These are phyloP conservation scores for Lotmaria passim DNA, from an alignment of 208 protist genomes.

Conservation along the genomic window DNA sequence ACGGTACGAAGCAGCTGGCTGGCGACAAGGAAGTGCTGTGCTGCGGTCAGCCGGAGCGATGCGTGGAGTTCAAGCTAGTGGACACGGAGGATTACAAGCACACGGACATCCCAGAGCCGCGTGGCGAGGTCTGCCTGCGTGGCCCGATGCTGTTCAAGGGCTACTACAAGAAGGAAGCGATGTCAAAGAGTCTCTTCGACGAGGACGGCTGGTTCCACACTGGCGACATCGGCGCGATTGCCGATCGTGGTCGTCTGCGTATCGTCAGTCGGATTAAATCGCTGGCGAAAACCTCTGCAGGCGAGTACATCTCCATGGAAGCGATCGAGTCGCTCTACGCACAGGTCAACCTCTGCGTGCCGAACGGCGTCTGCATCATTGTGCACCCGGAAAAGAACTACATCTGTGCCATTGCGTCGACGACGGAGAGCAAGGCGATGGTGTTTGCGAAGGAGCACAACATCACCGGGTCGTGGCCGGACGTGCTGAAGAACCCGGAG, in stretches of 20 bases:
- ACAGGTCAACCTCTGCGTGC: constrained; percentile 47
- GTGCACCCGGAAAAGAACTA: constrained; percentile 57
- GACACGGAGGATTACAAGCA: constrained; percentile 91
- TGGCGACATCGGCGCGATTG: constrained; percentile 85
- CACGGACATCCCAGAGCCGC: constrained; percentile 71
- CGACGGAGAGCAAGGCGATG: constrained; percentile 59
- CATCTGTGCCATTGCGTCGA: constrained; percentile 69
- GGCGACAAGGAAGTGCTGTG: constrained; percentile 61
- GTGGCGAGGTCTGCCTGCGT: constrained; percentile 82
- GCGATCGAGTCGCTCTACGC: constrained; percentile 74
- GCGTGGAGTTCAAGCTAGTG: constrained; percentile 87
- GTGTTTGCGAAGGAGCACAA: constrained; percentile 51
- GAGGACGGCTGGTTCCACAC: constrained; percentile 87
- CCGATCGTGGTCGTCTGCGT: constrained; percentile 37
- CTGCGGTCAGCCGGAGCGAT: constrained; percentile 65
- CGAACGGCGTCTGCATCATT: constrained; percentile 72
- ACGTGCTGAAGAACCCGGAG: constrained; percentile 36
- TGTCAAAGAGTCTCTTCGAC: constrained; percentile 72
- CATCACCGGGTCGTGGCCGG: constrained; percentile 52
- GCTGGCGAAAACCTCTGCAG: constrained; percentile 82
- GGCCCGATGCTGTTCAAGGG: constrained; percentile 79
- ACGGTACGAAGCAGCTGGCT: constrained; percentile 59
- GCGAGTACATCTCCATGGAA: constrained; percentile 92
- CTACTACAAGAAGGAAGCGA: constrained; percentile 87
- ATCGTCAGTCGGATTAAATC: constrained; percentile 89